Conservation (phyloP, 805 yeast species). For the Candida oleophila region DNA sequence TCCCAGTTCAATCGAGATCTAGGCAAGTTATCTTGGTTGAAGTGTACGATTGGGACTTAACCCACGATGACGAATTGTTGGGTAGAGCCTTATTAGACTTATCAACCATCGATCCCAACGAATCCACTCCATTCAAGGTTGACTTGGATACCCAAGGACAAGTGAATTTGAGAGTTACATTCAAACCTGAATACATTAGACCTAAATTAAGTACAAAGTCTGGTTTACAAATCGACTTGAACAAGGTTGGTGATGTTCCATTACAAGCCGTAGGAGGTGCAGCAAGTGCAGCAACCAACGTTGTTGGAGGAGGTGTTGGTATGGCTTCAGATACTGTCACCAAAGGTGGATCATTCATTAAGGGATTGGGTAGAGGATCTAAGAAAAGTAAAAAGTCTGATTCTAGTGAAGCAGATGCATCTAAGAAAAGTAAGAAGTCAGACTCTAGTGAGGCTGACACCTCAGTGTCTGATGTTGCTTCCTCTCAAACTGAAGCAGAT, state of each 20-base stretch:
- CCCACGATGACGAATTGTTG: conserved; percentile 63
- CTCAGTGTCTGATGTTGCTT: neutral
- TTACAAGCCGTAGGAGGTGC: conserved; percentile 44
- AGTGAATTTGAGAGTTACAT: conserved; percentile 51
- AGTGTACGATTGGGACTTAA: conserved; percentile 76
- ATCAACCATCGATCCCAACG: conserved; percentile 44
- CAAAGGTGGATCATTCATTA: conserved; percentile 45
- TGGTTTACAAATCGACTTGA: conserved; percentile 42
- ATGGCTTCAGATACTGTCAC: conserved; percentile 37
- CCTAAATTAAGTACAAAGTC: conserved; percentile 48
- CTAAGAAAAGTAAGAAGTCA: neutral
- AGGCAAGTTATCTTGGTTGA: conserved; percentile 48
- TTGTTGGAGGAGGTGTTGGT: conserved; percentile 34
- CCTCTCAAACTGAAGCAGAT: neutral
- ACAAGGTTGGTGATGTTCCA: conserved; percentile 44
- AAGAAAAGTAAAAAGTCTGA: conserved; percentile 19
- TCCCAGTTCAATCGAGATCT: conserved; percentile 65
- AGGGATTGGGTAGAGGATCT: conserved; percentile 25
- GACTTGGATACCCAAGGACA: conserved; percentile 65
- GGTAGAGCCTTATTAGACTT: conserved; percentile 55
- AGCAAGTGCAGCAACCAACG: conserved; percentile 34
- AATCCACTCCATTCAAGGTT: conserved; percentile 45
- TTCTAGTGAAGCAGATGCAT: conserved; percentile 3
- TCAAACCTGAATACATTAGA: conserved; percentile 64
- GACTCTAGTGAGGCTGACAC: neutral